These are phyloP conservation scores for Rehmannia glutinosa DNA, from an alignment of 257 asterid species.

Conservation along the genomic window DNA sequence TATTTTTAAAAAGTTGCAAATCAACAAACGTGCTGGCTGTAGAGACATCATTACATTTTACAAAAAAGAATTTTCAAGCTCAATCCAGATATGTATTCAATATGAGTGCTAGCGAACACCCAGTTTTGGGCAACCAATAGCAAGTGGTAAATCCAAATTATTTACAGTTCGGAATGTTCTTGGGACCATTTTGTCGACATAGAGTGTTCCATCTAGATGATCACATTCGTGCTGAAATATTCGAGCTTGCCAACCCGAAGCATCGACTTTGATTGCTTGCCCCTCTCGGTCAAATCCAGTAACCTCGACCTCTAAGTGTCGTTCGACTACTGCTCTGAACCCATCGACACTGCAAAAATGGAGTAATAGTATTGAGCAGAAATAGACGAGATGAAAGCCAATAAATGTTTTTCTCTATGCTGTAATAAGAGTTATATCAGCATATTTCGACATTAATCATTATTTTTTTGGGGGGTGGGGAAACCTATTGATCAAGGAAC, in stretches of 20 bases:
- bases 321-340: constrained; percentile 82
- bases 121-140: constrained; percentile 62
- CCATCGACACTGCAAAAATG: constrained; percentile 69
- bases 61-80: neutral
- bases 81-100: neutral
- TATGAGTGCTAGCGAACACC: constrained; percentile 35
- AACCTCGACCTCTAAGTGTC: constrained; percentile 76
- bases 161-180: constrained; percentile 70
- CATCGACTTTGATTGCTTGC: constrained; percentile 57
- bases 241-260: constrained; percentile 98
- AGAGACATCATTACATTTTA: neutral
- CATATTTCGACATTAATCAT: neutral
- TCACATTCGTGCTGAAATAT: constrained; percentile 90
- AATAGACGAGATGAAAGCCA: too few relatives aligned
- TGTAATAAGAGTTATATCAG: neutral
- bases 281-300: constrained; percentile 68
- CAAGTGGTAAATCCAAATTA: constrained; percentile 81
- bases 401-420: neutral
- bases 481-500: too few relatives aligned
- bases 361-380: too few relatives aligned
- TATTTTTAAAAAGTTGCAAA: too few relatives aligned
- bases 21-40: too few relatives aligned
- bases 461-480: too few relatives aligned
- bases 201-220: constrained; percentile 80
- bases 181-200: constrained; percentile 80